These are phyloP conservation scores for Fusarium musae DNA, from an alignment of 2,329 filamentous ascomycete species.

Conservation along the genomic window DNA sequence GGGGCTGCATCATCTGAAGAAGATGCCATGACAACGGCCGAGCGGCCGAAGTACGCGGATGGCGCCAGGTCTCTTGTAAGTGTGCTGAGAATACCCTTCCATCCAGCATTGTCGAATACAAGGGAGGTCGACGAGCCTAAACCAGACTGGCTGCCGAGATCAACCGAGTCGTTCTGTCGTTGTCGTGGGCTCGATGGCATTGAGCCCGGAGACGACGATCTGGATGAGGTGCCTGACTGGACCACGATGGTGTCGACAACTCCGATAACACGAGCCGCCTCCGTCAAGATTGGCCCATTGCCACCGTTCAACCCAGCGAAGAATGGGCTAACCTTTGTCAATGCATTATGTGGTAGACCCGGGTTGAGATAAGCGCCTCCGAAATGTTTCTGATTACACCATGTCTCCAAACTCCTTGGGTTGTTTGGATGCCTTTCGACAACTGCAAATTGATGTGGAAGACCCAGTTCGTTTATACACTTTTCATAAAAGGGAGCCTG, in stretches of 20 bases:
- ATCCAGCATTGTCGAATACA: constrained; percentile 83
- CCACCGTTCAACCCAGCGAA: constrained; percentile 63
- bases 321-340: constrained; percentile 66
- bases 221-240: constrained; percentile 56
- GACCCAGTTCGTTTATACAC: constrained; percentile 82
- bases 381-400: constrained; percentile 79
- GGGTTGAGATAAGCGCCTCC: constrained; percentile 86
- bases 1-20: constrained; percentile 80
- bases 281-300: constrained; percentile 70
- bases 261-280: constrained; percentile 81
- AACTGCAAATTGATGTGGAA: constrained; percentile 83
- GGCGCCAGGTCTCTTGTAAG: constrained; percentile 84
- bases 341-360: constrained; percentile 69
- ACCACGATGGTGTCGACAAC: constrained; percentile 85
- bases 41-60: constrained; percentile 80
- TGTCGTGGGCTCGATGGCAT: constrained; percentile 60
- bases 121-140: constrained; percentile 65
- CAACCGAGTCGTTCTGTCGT: constrained; percentile 45
- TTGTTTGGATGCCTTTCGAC: constrained; percentile 76
- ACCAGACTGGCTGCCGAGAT: constrained; percentile 45
- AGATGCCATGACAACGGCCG: constrained; percentile 79
- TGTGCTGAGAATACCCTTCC: constrained; percentile 86
- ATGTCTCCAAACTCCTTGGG: constrained; percentile 74
- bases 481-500: constrained; percentile 89
- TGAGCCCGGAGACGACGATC: constrained; percentile 59